Percentiles rank a stretch among this genome's conserved stretches.
phyloP scores from a whole-genome alignment of 495 filamentous ascomycete genomes.

The Penicillium bovifimosum region DNA sequence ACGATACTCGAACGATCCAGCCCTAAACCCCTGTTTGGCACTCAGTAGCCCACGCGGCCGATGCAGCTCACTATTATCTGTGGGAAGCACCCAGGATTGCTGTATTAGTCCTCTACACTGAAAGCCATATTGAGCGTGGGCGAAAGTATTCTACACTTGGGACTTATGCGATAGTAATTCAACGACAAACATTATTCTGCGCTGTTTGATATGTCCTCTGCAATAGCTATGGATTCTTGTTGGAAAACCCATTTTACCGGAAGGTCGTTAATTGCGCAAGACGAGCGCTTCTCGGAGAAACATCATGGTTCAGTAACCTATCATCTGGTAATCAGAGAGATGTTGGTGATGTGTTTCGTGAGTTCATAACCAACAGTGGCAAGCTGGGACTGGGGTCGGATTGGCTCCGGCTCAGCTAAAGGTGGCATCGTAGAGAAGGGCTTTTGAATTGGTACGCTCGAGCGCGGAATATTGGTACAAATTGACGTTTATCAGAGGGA shows the following conservation, averaged over 20 bases:
- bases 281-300: too few species aligned
- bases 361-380: neutral
- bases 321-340: neutral
- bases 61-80: neutral
- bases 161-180: neutral
- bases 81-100: neutral
- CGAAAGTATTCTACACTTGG: neutral
- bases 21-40: neutral
- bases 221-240: neutral
- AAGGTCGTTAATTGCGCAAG: too few species aligned
- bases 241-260: too few species aligned
- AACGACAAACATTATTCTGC: neutral
- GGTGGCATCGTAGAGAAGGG: neutral
- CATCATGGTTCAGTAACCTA: neutral
- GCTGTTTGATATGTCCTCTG: neutral
- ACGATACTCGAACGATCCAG: neutral
- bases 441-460: neutral
- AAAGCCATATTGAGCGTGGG: neutral
- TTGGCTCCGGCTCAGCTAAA: neutral
- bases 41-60: neutral
- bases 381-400: neutral
- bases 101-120: neutral
- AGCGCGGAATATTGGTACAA: neutral
- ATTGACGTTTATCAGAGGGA: too few species aligned
- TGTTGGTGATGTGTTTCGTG: neutral